Conservation (phyloP, 2,329 filamentous ascomycete species). For the Pseudopyrenochaeta lycopersici region DNA sequence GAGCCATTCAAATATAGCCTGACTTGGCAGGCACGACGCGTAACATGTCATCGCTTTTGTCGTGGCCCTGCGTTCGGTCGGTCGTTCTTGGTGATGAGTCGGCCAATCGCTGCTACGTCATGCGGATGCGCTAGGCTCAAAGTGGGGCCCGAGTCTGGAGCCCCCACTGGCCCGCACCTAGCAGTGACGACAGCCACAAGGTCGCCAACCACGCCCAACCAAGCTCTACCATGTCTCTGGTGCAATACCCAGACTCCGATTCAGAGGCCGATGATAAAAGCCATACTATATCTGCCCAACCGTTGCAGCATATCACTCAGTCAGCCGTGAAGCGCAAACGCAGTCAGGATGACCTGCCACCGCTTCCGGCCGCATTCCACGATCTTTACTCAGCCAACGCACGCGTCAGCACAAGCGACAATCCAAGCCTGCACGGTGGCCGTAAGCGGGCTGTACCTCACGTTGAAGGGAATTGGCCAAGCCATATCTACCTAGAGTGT, state of each 20-base stretch:
- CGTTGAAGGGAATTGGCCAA: constrained; percentile 89
- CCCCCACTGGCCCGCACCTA: constrained; percentile 4
- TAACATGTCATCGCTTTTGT: constrained; percentile 37
- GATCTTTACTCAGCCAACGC: constrained; percentile 88
- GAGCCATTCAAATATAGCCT: constrained; percentile 28
- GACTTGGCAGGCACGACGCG: constrained; percentile 48
- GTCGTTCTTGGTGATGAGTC: constrained; percentile 12
- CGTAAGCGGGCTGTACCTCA: constrained; percentile 85
- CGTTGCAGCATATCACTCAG: constrained; percentile 15
- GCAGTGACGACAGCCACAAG: constrained; percentile 26
- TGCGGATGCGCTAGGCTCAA: constrained; percentile 29
- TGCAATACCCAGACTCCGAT: constrained; percentile 63
- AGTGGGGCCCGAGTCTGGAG: constrained; percentile 24
- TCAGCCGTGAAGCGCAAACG: constrained; percentile 43
- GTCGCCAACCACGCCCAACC: constrained; percentile 14
- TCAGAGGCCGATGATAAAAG: constrained; percentile 55
- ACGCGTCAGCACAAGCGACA: constrained; percentile 79
- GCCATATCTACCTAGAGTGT: constrained; percentile 94
- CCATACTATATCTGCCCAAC: constrained; percentile 10
- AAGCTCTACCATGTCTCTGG: constrained; percentile 41
- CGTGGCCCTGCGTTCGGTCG: constrained; percentile 24
- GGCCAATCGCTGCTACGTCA: constrained; percentile 37
- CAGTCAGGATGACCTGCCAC: constrained; percentile 63
- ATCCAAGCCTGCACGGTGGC: constrained; percentile 85
- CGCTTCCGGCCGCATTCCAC: constrained; percentile 82